Conservation (phyloP, 768 basidiomycete genomes). For the Favolaschia claudopus region DNA sequence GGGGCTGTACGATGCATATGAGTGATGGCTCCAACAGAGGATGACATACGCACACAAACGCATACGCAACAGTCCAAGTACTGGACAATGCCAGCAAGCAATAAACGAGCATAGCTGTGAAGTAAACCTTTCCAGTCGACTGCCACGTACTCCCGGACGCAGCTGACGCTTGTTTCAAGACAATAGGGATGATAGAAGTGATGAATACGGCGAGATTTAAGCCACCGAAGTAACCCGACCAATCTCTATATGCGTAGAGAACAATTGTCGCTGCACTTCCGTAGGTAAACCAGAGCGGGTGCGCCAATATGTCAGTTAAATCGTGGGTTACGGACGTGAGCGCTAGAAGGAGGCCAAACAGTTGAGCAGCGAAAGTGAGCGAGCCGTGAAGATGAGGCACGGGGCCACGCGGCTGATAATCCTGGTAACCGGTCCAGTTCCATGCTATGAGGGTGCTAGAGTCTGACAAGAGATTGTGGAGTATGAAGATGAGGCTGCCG, state of each 20-base stretch:
- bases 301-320: slow-evolving; percentile 40
- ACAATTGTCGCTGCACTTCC: slow-evolving; percentile 61
- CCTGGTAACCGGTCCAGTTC: slow-evolving; percentile 89
- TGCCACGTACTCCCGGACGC: slow-evolving; percentile 40
- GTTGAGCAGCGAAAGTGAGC: slow-evolving; percentile 70
- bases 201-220: slow-evolving; percentile 67
- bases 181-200: slow-evolving; percentile 66
- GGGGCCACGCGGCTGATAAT: slow-evolving; percentile 68
- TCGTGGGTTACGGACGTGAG: slow-evolving; percentile 1
- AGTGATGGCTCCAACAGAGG: neutral
- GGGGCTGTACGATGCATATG: slow-evolving; percentile 42
- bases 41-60: slow-evolving; percentile 62
- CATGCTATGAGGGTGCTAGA: slow-evolving; percentile 82
- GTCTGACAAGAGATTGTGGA: slow-evolving; percentile 79
- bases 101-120: slow-evolving; percentile 65
- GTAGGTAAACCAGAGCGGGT: slow-evolving; percentile 61
- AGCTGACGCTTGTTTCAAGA: slow-evolving; percentile 56
- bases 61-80: slow-evolving; percentile 89
- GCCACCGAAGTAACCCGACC: slow-evolving; percentile 77
- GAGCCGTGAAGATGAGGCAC: slow-evolving; percentile 75
- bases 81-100: slow-evolving; percentile 71
- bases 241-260: slow-evolving; percentile 68
- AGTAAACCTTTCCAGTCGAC: slow-evolving; percentile 52
- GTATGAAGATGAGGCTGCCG: slow-evolving; percentile 72
- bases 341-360: slow-evolving; percentile 59